Evolutionary conservation across 306 rosid species (phyloP).

Genomic region (Prunus persica): DNA sequence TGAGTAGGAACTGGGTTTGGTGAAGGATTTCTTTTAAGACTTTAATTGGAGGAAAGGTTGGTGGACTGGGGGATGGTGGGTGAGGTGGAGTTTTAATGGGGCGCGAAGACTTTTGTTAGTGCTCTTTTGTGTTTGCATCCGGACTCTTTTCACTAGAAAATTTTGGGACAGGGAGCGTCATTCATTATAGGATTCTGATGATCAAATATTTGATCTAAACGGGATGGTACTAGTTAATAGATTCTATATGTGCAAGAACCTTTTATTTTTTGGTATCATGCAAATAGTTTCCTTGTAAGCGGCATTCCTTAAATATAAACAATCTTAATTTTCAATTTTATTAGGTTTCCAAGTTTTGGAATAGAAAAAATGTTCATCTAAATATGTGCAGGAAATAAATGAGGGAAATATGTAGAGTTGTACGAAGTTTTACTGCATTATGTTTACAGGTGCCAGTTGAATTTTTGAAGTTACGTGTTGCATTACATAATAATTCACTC

Average conservation of each 20-base stretch:
- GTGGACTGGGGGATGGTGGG: background rate
- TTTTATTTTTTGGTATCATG: background rate
- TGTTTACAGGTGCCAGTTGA: background rate
- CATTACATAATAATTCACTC: background rate
- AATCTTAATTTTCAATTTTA: background rate
- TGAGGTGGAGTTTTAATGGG: background rate
- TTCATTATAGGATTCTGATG: background rate
- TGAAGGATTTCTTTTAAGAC: background rate
- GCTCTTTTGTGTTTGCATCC: background rate
- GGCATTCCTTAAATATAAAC: background rate
- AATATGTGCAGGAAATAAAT: background rate
- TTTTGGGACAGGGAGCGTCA: background rate
- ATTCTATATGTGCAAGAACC: background rate
- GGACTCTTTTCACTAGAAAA: background rate
- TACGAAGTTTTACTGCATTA: background rate
- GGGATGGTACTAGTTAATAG: background rate
- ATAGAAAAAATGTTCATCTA: background rate
- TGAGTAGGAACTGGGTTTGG: background rate
- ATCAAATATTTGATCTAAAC: background rate
- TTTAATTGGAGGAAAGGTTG: background rate
- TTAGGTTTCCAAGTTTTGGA: background rate
- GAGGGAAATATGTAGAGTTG: background rate
- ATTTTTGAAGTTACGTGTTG: background rate
- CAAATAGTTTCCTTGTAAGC: background rate
- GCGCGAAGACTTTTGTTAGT: background rate